phyloP scores from a whole-genome alignment of 2,329 filamentous ascomycete genomes.

The Paecilomyces sp. region DNA sequence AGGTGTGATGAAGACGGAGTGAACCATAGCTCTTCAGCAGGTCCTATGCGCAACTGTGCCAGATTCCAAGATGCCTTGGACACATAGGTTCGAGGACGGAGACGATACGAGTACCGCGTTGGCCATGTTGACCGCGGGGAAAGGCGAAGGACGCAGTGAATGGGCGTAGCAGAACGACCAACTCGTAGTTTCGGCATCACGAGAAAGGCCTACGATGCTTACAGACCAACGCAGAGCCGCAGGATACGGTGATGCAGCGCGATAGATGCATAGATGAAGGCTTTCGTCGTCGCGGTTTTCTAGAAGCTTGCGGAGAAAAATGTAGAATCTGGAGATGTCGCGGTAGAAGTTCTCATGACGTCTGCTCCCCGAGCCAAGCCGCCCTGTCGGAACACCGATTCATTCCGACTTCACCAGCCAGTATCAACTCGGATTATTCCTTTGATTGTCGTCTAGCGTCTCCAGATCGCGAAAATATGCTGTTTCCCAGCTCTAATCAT shows the following conservation, averaged over 20 bases:
- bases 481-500: not conserved
- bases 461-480: not conserved
- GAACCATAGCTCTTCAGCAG: slow-evolving; percentile 28
- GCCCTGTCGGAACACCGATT: not conserved
- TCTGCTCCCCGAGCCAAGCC: not conserved
- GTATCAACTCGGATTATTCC: not conserved
- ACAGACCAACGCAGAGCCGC: not conserved
- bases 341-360: not conserved
- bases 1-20: slow-evolving; percentile 13
- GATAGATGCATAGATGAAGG: not conserved
- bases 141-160: not conserved
- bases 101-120: not conserved
- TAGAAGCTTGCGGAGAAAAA: not conserved
- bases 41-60: slow-evolving; percentile 30
- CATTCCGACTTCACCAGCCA: not conserved
- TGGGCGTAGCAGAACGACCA: slow-evolving; percentile 3
- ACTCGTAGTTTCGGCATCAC: slow-evolving; percentile 1
- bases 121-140: not conserved
- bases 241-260: not conserved
- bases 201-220: not conserved
- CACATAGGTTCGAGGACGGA: slow-evolving; percentile 15
- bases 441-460: not conserved
- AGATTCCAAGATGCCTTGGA: slow-evolving; percentile 22
- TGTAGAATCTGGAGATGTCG: not conserved
- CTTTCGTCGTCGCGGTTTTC: not conserved